phyloP scores from a whole-genome alignment of 441 rosid genomes.

The Breynia disticha region DNA sequence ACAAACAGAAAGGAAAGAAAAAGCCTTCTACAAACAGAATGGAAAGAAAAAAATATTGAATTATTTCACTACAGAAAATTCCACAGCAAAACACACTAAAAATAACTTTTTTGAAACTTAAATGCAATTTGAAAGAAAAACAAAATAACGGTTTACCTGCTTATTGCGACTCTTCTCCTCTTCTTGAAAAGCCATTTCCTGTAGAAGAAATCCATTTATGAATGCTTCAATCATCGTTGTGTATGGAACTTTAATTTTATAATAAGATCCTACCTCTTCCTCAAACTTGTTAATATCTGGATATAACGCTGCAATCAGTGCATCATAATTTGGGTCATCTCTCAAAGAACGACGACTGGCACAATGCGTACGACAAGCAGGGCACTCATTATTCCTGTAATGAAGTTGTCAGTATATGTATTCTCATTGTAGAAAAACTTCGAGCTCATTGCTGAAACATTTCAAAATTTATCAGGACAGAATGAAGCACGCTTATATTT shows the following conservation, averaged over 20 bases:
- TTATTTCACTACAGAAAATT: too few species aligned
- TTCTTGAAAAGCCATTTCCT: conserved; percentile 70
- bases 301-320: conserved; percentile 74
- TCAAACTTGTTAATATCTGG: conserved; percentile 76
- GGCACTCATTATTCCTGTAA: conserved; percentile 97
- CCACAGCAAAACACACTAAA: too few species aligned
- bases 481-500: neutral
- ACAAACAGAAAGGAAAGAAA: neutral
- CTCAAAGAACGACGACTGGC: conserved; percentile 96
- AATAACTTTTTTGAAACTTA: too few species aligned
- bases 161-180: conserved; percentile 56
- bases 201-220: conserved; percentile 8
- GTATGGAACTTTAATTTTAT: conserved; percentile 4
- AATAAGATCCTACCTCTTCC: conserved; percentile 50
- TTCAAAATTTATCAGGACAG: neutral
- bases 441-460: neutral
- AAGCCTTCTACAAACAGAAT: neutral
- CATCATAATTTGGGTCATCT: conserved; percentile 90
- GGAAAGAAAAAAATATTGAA: too few species aligned
- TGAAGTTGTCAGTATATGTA: conserved; percentile 10
- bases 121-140: neutral
- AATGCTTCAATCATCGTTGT: conserved; percentile 3
- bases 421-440: neutral
- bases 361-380: conserved; percentile 98
- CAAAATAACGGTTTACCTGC: conserved; percentile 32